phyloP scores from a whole-genome alignment of 1,139 yeast genomes.

The Sugiyamaella grinbergsii region DNA sequence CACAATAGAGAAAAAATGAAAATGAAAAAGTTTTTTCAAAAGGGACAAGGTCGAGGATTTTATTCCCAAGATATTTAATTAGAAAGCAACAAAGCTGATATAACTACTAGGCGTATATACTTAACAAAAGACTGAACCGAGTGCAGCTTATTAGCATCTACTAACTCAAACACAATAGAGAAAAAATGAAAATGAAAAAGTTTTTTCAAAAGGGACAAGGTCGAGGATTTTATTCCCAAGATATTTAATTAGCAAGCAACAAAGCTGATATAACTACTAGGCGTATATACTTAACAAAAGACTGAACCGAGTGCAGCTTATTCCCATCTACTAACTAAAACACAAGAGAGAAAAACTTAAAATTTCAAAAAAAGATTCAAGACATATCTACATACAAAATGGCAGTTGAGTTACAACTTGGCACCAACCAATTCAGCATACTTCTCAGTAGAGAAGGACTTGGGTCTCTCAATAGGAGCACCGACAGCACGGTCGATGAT shows the following conservation, averaged over 20 bases:
- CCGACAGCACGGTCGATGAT: constrained; percentile 63
- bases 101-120: neutral
- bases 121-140: too few relatives aligned
- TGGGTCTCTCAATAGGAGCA: constrained; percentile 65
- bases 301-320: too few relatives aligned
- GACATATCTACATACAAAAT: constrained; percentile 3
- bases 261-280: neutral
- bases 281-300: too few relatives aligned
- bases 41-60: constrained; percentile 45
- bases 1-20: too few relatives aligned
- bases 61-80: neutral
- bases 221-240: constrained; percentile 20
- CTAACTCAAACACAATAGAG: too few relatives aligned
- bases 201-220: constrained; percentile 54
- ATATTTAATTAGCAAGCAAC: neutral
- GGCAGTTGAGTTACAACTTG: constrained; percentile 29
- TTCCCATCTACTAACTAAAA: too few relatives aligned
- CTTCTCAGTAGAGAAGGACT: constrained; percentile 52
- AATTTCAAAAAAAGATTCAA: constrained; percentile 1
- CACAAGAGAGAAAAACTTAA: neutral
- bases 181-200: too few relatives aligned
- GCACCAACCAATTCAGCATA: constrained; percentile 49
- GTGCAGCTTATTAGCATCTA: too few relatives aligned
- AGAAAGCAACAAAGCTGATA: neutral
- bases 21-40: constrained; percentile 50